Base-by-base conservation (phyloP, 106 monocot genomes). In the Dendrobium chrysotoxum region DNA sequence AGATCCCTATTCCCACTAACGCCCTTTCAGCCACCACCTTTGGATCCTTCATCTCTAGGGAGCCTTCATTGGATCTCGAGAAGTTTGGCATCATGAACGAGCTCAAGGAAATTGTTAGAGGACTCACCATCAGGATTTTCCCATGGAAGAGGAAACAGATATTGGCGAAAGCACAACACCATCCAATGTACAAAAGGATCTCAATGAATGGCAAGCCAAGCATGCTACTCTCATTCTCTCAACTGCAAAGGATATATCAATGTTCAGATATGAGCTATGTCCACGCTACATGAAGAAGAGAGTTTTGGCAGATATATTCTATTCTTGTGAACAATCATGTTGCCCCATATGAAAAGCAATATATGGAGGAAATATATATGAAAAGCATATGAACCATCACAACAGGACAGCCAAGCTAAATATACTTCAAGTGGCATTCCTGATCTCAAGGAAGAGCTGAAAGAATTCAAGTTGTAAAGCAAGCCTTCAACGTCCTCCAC, bases 71-170 rank as follows among this genome's bases (percentile, higher is more conserved):
- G 25, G 92, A 98, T 81, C 83, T 99, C 44, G 89, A 88, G 84
- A 75, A 75, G 66, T 99, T 91, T 53, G 99, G 95, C 15, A 80
- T 99, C 57, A 93, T 93, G 5, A 93, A 99, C 39, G 93, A 95
- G 81, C 86, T 99, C 40, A 84, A 91, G 81, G 99, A 99, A 84
- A 95, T 99, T 67, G 90, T 95, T 12, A 93, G 90, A 85, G 99
- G 91, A 77, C 88, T 99, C 78, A 88, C 92, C 16, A 81, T 93
- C 1, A 89, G 23, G 91, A 95, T 85, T 99, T 99, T 77, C 94
- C 99, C 7, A 85, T 99, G 83, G 82, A 95, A 95, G 98, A 95
- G 85, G 93, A 99, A 81, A 91, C 86, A 5, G 87, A 91, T 76
- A 85, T 84, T 0, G 75, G 88, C 0, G 92, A 99, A 41, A 87